These are phyloP conservation scores for Phyllostachys edulis DNA, from an alignment of 176 grass and related monocot genomes.

Conservation along the genomic window DNA sequence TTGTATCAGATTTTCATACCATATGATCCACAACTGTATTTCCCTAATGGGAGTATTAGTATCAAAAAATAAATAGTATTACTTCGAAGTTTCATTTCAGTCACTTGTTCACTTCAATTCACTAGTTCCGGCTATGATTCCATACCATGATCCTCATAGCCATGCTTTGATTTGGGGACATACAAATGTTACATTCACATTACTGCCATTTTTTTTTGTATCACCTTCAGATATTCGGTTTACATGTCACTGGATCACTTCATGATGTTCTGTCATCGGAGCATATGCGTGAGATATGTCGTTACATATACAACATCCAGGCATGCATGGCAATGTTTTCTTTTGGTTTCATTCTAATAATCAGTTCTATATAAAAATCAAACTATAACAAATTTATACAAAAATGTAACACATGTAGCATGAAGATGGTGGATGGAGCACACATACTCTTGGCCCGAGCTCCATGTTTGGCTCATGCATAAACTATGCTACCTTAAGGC, in stretches of 20 bases:
- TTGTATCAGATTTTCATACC: no score
- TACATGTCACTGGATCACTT: not conserved
- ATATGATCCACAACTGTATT: no score
- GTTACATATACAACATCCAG: not conserved
- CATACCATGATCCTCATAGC: no score
- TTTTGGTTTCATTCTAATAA: not conserved
- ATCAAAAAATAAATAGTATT: no score
- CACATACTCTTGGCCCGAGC: not conserved
- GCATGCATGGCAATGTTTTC: not conserved
- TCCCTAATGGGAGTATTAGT: no score
- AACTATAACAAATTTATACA: not conserved
- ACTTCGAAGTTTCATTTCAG: no score
- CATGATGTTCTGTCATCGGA: not conserved
- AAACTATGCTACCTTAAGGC: not conserved
- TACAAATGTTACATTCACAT: no score
- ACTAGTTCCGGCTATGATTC: no score
- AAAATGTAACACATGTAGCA: not conserved
- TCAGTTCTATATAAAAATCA: not conserved
- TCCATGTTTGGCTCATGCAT: slow-evolving; percentile 16
- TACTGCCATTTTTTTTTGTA: no score
- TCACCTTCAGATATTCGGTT: not conserved
- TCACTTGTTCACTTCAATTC: no score
- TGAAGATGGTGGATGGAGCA: not conserved
- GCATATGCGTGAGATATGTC: not conserved
- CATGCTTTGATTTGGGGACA: no score